Base-by-base conservation (phyloP, 2,329 filamentous ascomycete genomes). In the Sphaerulina musiva region DNA sequence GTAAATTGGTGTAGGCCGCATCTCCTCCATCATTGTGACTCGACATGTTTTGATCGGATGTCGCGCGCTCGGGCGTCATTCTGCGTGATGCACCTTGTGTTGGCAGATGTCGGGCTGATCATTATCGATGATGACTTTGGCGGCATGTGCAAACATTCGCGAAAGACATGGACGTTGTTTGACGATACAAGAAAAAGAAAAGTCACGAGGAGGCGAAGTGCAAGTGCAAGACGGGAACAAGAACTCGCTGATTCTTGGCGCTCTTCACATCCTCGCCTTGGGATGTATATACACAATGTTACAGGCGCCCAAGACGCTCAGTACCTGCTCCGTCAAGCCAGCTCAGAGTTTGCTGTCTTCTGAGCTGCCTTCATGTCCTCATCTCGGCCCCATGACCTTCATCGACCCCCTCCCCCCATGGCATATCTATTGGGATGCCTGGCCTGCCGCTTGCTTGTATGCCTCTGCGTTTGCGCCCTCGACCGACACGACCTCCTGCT, bases 401-500 rank as follows among this genome's bases (percentile, higher is more conserved):
- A 26, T 57, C 51, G 7, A 3, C 58, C 56, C 68, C 20, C 64
- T 26, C 72, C 56, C 68, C 64, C 34, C 72, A 74, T 68, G 36
- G 46, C 50, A 58, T 55, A 17, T 44, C 48, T 51, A 46, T 55
- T 59, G 51, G 43, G 50, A 50, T 40, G 59, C 51, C 58, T 70
- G 68, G 32, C 73, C 53, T 45, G 59, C 57, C 57, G 70, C 66
- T 65, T 75, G 68, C 29, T 73, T 71, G 63, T 76, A 71, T 51
- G 75, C 76, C 51, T 72, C 71, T 57, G 74, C 70, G 69, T 82
- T 80, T 57, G 78, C 80, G 54, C 73, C 68, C 56, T 74, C 82
- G 64, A 96, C 77, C 72, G 79, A 83, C 82, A 88, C 87, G 70
- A 78, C 65, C 46, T 97, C 92, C 72, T 89, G 87, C 79, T 95